Evolutionary conservation across 1,284 basidiomycete genomes (phyloP).

Genomic region (Malassezia equina): DNA sequence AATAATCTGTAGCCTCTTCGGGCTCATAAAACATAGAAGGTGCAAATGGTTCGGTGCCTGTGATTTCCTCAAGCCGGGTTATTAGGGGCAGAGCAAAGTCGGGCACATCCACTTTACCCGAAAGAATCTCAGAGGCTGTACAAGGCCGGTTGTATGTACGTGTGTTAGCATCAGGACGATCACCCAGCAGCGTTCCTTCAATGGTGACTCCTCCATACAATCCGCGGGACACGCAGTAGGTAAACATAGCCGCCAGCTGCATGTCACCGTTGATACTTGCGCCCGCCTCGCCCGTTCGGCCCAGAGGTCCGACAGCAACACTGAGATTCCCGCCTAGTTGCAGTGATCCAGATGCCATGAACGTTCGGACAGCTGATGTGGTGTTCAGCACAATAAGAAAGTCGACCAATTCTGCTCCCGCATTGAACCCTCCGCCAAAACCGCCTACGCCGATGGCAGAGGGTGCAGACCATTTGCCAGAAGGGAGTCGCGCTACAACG

Average conservation of each 20-base stretch:
- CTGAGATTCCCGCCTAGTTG: constrained; percentile 59
- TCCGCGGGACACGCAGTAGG: constrained; percentile 84
- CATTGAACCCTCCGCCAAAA: constrained; percentile 68
- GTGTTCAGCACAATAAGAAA: constrained; percentile 87
- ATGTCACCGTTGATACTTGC: constrained; percentile 77
- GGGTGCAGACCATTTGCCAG: constrained; percentile 88
- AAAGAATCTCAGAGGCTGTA: constrained; percentile 37
- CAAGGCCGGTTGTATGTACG: constrained; percentile 43
- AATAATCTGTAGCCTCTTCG: background rate
- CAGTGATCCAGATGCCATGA: constrained; percentile 87
- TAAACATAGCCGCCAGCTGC: constrained; percentile 78
- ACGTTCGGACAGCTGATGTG: constrained; percentile 61
- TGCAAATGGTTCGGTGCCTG: background rate
- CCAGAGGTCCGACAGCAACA: constrained; percentile 81
- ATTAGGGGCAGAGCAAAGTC: constrained; percentile 8
- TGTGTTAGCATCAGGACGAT: constrained; percentile 66
- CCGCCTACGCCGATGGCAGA: constrained; percentile 84
- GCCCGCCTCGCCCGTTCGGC: constrained; percentile 84
- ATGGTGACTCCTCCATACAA: constrained; percentile 75
- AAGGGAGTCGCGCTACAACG: constrained; percentile 72
- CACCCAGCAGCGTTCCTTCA: constrained; percentile 87
- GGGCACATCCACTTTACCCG: constrained; percentile 31
- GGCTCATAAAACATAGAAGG: background rate
- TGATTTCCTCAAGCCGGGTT: constrained; percentile 10
- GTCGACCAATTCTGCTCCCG: constrained; percentile 80